Conservation (phyloP, 169 alveolate species). For the Plasmodium blacklocki region DNA sequence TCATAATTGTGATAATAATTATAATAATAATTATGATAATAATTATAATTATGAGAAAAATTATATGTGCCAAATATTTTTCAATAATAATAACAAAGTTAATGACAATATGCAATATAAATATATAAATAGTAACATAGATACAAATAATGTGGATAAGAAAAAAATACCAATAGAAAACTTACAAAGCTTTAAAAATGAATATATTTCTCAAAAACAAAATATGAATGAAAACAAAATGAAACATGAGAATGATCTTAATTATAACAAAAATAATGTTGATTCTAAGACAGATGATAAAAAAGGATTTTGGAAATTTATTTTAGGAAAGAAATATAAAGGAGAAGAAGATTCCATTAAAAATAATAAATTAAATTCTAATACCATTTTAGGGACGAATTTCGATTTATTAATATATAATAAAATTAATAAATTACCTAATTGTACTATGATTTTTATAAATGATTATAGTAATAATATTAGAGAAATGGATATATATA, state of each 20-base stretch:
- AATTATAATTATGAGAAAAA: neutral
- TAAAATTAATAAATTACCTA: conserved; percentile 27
- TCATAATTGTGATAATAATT: neutral
- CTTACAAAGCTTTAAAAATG: conserved; percentile 25
- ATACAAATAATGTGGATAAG: neutral
- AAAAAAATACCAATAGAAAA: conserved; percentile 19
- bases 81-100: neutral
- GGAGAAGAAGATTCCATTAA: neutral
- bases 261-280: neutral
- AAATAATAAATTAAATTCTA: neutral
- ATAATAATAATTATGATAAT: neutral
- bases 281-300: neutral
- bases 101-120: neutral
- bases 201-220: neutral
- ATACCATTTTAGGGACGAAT: conserved; percentile 11
- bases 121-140: neutral
- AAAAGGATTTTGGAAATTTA: conserved; percentile 61
- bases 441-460: conserved; percentile 20
- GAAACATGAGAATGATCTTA: neutral
- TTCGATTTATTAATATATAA: conserved; percentile 56
- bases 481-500: conserved; percentile 55
- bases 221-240: neutral
- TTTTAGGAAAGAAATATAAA: conserved; percentile 23
- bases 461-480: conserved; percentile 57
- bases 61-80: neutral